Conservation (phyloP, 2,329 filamentous ascomycete species). For the Colletotrichum trifolii region DNA sequence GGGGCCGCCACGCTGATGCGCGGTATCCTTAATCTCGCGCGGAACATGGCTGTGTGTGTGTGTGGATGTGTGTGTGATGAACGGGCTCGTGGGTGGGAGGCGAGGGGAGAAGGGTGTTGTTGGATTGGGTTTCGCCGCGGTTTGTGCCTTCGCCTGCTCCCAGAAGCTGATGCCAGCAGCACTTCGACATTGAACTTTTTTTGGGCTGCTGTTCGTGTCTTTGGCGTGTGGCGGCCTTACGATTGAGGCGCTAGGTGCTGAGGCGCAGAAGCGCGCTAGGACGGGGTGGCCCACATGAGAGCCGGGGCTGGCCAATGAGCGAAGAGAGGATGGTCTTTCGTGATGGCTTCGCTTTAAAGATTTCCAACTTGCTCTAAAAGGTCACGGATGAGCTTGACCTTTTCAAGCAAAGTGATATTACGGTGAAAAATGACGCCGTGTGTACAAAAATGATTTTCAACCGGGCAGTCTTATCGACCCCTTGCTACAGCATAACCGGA, state of each 20-base stretch:
- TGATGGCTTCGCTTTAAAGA: constrained; percentile 7
- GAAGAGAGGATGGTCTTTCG: constrained; percentile 1
- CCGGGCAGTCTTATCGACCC: no score
- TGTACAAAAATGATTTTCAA: no score
- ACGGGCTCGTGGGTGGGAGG: background rate
- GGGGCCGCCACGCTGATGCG: constrained; percentile 47
- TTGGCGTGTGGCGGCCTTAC: constrained; percentile 34
- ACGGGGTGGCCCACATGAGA: constrained; percentile 8
- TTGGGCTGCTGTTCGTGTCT: constrained; percentile 27
- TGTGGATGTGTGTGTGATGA: constrained; percentile 40
- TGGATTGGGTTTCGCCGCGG: constrained; percentile 21
- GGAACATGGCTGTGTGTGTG: constrained; percentile 56
- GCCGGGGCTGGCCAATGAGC: constrained; percentile 10
- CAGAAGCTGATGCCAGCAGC: constrained; percentile 26
- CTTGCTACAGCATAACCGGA: no score
- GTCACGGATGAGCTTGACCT: no score
- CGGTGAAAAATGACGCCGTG: no score
- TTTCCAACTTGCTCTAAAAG: background rate
- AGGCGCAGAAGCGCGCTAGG: constrained; percentile 6
- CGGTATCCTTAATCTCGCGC: constrained; percentile 65
- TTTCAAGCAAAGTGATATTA: no score
- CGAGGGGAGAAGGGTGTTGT: constrained; percentile 2
- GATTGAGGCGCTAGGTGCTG: constrained; percentile 24
- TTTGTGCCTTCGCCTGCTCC: constrained; percentile 20
- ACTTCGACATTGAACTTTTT: constrained; percentile 37